phyloP scores from a whole-genome alignment of 2,329 filamentous ascomycete species.

The Xylaria polymorpha region DNA sequence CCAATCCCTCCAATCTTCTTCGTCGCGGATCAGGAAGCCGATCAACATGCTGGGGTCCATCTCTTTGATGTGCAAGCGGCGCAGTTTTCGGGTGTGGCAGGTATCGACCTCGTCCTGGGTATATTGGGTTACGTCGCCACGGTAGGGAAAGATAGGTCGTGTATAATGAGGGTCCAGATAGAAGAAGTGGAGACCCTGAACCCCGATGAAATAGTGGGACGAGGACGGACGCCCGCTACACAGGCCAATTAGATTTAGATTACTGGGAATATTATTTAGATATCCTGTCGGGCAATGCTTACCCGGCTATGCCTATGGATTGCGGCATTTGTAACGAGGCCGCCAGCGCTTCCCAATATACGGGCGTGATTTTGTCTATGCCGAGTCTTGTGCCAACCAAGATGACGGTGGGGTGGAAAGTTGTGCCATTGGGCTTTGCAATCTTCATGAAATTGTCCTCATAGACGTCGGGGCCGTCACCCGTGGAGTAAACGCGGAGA shows the following conservation, averaged over 20 bases:
- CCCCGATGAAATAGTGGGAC: conserved; percentile 73
- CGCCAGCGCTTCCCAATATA: conserved; percentile 95
- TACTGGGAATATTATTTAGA: conserved; percentile 4
- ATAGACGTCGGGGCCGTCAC: conserved; percentile 91
- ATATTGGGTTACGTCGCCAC: conserved; percentile 67
- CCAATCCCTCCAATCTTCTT: conserved; percentile 88
- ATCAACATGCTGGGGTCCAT: conserved; percentile 99
- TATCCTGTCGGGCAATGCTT: conserved; percentile 49
- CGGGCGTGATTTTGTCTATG: conserved; percentile 92
- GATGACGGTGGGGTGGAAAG: conserved; percentile 86
- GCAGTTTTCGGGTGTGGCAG: conserved; percentile 87
- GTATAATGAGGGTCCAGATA: conserved; percentile 96
- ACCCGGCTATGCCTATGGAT: conserved; percentile 97
- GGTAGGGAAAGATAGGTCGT: conserved; percentile 76
- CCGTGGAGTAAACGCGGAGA: conserved; percentile 87
- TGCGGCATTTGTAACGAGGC: conserved; percentile 86
- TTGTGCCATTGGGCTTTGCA: conserved; percentile 73
- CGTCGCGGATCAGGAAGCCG: conserved; percentile 85
- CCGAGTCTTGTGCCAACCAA: conserved; percentile 89
- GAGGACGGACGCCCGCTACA: conserved; percentile 90
- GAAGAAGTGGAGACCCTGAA: conserved; percentile 81
- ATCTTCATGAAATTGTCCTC: conserved; percentile 86
- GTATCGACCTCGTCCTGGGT: conserved; percentile 79
- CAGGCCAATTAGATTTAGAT: conserved; percentile 39
- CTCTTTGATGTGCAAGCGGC: conserved; percentile 84